phyloP scores from a whole-genome alignment of 352 stramenopile species.

The Pythium sukuiense region DNA sequence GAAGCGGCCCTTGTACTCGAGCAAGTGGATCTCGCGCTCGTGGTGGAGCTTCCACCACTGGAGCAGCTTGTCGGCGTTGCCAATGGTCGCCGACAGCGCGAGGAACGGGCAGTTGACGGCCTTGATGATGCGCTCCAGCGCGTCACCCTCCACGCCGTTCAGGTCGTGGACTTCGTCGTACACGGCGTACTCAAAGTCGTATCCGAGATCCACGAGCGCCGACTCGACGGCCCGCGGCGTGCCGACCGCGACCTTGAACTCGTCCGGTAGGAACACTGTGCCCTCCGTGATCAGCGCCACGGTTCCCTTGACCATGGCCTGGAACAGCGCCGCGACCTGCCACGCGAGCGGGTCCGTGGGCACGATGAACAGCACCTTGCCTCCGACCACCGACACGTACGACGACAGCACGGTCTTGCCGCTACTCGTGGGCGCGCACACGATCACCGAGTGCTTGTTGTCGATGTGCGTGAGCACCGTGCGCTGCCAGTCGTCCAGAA shows the following conservation, averaged over 20 bases:
- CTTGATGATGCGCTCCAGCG: slow-evolving; percentile 96
- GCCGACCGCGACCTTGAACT: slow-evolving; percentile 93
- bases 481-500: slow-evolving; percentile 98
- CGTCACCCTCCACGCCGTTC: slow-evolving; percentile 96
- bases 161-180: slow-evolving; percentile 99
- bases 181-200: slow-evolving; percentile 97
- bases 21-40: slow-evolving; percentile 82
- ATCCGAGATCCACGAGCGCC: slow-evolving; percentile 86
- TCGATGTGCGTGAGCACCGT: slow-evolving; percentile 95
- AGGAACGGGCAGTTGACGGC: slow-evolving; percentile 95
- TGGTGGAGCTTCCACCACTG: slow-evolving; percentile 95
- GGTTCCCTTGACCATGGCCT: slow-evolving; percentile 96
- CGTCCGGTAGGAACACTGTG: slow-evolving; percentile 76
- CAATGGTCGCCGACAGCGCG: slow-evolving; percentile 98
- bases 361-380: slow-evolving; percentile 88
- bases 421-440: slow-evolving; percentile 96
- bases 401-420: slow-evolving; percentile 95
- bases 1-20: slow-evolving; percentile 97
- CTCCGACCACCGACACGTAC: slow-evolving; percentile 78
- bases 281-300: slow-evolving; percentile 95
- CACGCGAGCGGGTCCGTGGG: slow-evolving; percentile 98
- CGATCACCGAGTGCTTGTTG: slow-evolving; percentile 94
- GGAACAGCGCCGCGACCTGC: slow-evolving; percentile 98
- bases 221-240: slow-evolving; percentile 95
- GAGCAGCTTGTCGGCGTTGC: slow-evolving; percentile 93